These are phyloP conservation scores for Amphibolis antarctica DNA, from an alignment of 106 monocot species.

Conservation along the genomic window DNA sequence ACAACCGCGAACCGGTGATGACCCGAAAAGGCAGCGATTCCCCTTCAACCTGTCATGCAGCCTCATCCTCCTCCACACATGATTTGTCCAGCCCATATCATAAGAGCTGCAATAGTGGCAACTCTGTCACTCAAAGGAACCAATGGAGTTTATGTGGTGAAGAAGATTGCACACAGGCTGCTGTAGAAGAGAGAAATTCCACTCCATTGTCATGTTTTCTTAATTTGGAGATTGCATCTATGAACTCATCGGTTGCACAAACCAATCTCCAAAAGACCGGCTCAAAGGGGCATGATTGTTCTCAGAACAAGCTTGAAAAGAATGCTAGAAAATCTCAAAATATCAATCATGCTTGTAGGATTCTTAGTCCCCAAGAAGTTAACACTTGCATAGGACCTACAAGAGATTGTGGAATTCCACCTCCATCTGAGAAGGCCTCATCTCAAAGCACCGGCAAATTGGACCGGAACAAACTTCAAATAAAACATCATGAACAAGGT, in stretches of 20 bases:
- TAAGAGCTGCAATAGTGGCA: conserved; percentile 5
- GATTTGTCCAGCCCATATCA: conserved; percentile 10
- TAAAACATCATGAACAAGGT: not conserved
- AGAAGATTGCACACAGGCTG: not conserved
- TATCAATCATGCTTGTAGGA: not conserved
- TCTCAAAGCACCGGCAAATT: not conserved
- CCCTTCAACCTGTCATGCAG: conserved; percentile 10
- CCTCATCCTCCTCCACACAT: conserved; percentile 9
- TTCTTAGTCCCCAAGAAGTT: not conserved
- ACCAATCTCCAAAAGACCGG: not conserved
- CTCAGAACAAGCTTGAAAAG: not conserved
- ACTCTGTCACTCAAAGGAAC: conserved; percentile 10
- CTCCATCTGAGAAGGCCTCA: not conserved
- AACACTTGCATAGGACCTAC: not conserved
- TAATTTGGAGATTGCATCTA: not conserved
- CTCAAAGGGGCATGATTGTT: not conserved
- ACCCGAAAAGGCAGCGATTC: conserved; percentile 4
- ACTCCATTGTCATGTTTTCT: not conserved
- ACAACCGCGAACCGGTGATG: conserved; percentile 8
- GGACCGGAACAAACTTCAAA: not conserved
- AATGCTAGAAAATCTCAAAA: not conserved
- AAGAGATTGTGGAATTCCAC: not conserved
- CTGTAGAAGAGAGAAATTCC: conserved; percentile 4
- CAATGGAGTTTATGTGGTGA: conserved; percentile 4
- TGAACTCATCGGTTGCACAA: not conserved